Conservation (phyloP, 2,329 filamentous ascomycete genomes). For the Trichoderma arundinaceum region DNA sequence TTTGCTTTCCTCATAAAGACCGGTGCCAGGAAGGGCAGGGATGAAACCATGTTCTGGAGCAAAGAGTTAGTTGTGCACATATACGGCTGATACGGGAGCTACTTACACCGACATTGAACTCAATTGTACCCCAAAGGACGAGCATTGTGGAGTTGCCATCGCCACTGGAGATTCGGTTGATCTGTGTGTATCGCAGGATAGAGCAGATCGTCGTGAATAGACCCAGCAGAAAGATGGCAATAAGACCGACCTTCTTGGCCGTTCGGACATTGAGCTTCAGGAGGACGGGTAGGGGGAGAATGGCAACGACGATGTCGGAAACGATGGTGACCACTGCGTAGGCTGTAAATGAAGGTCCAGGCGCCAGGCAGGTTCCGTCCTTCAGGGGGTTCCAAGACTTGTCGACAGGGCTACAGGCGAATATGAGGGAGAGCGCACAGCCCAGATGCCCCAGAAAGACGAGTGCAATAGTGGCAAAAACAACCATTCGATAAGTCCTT, state of each 20-base stretch:
- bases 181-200: slow-evolving; percentile 58
- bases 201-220: slow-evolving; percentile 62
- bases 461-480: slow-evolving; percentile 51
- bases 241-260: slow-evolving; percentile 57
- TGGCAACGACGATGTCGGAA: slow-evolving; percentile 56
- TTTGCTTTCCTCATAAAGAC: slow-evolving; percentile 51
- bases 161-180: slow-evolving; percentile 54
- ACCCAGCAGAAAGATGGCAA: slow-evolving; percentile 58
- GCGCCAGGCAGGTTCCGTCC: slow-evolving; percentile 51
- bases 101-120: slow-evolving; percentile 62
- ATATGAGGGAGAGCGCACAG: slow-evolving; percentile 55
- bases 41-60: slow-evolving; percentile 53
- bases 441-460: slow-evolving; percentile 55
- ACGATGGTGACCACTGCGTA: slow-evolving; percentile 59
- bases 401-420: slow-evolving; percentile 54
- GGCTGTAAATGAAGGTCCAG: slow-evolving; percentile 56
- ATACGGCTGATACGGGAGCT: no score
- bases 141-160: slow-evolving; percentile 63
- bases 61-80: slow-evolving; percentile 1
- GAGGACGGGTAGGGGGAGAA: slow-evolving; percentile 58
- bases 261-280: slow-evolving; percentile 54
- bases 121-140: slow-evolving; percentile 61
- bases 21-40: slow-evolving; percentile 53
- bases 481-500: slow-evolving; percentile 49
- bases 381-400: slow-evolving; percentile 54